Base-by-base conservation (phyloP, 2,329 filamentous ascomycete genomes). In the Colletotrichum sp. region DNA sequence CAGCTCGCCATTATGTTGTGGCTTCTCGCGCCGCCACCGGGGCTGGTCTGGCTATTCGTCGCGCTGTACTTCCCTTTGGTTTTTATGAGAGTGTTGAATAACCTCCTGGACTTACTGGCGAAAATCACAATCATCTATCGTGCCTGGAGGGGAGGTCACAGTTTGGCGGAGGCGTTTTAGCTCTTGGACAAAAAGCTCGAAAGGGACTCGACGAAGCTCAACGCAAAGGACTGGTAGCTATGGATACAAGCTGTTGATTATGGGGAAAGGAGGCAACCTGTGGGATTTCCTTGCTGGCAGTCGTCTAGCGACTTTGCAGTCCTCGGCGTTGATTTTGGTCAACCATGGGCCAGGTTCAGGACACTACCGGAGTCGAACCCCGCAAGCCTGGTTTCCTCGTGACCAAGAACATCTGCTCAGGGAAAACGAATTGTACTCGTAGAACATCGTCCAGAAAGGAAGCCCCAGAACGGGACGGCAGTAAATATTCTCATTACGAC, bases 211-310 rank as follows among this genome's bases (percentile, higher is more conserved):
- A 2, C 51, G 8, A 21, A 18, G 16, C 36, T 38, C n/a, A 21
- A 13, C 43, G 43, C n/a, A 12, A 47, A 0, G 2, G 5, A 21
- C 3, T 6, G 3, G 9, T 47, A 0, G 11, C 9, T 0, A 12
- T n/a, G 16, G 1, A 18, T 7, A 1, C 1, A 47, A 4, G 38
- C 38, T n/a, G 11, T 0, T 47, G 18, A 11, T 43, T 43, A 16
- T 2, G 1, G 36, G 2, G 1, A 47, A 47, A 47, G 43, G 2
- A 47, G 43, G 11, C 18, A 8, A 43, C 16, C 0, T n/a, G 5
- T 11, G 31, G 6, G 16, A 2, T 18, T 18, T 18, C 16, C 16
- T 38, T 38, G 16, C 36, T 18, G 36, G 7, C 16, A 15, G 38
- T 47, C 18, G 38, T 4, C 38, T 18, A 2, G 38, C 1, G 18